Base-by-base conservation (phyloP, 805 yeast genomes). In the Saccharomycopsis synnaedendra region DNA sequence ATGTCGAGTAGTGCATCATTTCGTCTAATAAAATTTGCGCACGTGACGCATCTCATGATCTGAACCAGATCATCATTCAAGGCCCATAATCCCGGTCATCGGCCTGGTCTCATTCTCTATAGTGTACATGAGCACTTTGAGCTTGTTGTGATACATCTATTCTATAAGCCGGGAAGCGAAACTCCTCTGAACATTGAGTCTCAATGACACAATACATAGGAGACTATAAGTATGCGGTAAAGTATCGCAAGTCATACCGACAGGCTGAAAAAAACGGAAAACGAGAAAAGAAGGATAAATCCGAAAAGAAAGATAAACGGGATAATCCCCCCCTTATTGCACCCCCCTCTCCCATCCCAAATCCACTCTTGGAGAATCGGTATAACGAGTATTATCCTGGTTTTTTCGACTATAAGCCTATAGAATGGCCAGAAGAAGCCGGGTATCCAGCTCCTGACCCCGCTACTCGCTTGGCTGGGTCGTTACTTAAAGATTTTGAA, bases 221-320 rank as follows among this genome's bases (percentile, higher is more conserved):
- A 5, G 51, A 47, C 42, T 47, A 47, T 39, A 47, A 47, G 41
- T 47, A 47, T 32, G 41, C 51, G n/a, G 48, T 47, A 10, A 47
- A 47, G 33, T 47, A 47, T 32, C 29, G 32, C n/a, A 30, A 31
- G 9, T 36, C 19, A 19, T 19, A 19, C 19, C 19, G 19, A 19
- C 19, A 19, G 19, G 19, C 19, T 19, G 19, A 19, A 19, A 19
- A 19, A 19, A 19, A 19, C 19, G 19, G 19, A 19, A 19, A 19
- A 1, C 19, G 19, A 19, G 19, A 19, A 19, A 19, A 19, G 1
- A 19, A 19, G 2, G 19, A 19, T 19, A 19, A 19, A 19, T 2
- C 19, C 19, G 19, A 19, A 19, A 19, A 19, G 19, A 19, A 2
- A 19, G 19, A 19, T 19, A 19, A 19, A 19, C 19, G 19, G 19